Evolutionary conservation across 495 filamentous ascomycete genomes (phyloP).

Genomic region (Annulohypoxylon bovei): DNA sequence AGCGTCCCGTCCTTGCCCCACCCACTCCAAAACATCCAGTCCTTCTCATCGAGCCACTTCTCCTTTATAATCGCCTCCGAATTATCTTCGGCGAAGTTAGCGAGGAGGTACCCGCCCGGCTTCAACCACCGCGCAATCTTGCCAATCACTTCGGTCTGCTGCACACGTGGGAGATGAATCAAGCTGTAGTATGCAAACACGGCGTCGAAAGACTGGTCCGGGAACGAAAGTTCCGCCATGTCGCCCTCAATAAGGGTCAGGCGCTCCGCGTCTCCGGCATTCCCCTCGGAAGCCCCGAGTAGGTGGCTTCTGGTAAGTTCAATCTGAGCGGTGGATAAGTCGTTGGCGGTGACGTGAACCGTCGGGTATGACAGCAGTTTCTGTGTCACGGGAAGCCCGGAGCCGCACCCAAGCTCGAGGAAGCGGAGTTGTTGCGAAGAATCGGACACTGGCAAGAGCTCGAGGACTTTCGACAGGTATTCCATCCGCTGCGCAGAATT

Average conservation of each 20-base stretch:
- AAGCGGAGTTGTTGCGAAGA: slow-evolving; percentile 13
- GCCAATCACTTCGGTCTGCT: slow-evolving; percentile 48
- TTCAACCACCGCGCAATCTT: slow-evolving; percentile 46
- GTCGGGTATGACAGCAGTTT: slow-evolving; percentile 33
- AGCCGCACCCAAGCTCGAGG: slow-evolving; percentile 53
- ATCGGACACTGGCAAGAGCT: slow-evolving; percentile 11
- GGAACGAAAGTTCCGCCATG: slow-evolving; percentile 46
- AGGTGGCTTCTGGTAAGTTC: slow-evolving; percentile 32
- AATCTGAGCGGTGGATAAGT: slow-evolving; percentile 49
- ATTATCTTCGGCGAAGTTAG: slow-evolving; percentile 45
- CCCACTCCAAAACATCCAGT: slow-evolving; percentile 52
- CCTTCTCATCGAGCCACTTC: slow-evolving; percentile 46
- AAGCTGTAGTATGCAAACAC: slow-evolving; percentile 49
- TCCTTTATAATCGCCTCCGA: slow-evolving; percentile 29
- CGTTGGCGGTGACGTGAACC: slow-evolving; percentile 43
- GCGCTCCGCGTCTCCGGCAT: slow-evolving; percentile 3
- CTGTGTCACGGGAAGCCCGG: slow-evolving; percentile 45
- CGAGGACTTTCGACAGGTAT: slow-evolving; percentile 42
- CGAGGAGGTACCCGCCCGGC: slow-evolving; percentile 46
- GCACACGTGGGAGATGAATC: slow-evolving; percentile 50
- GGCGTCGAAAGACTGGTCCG: slow-evolving; percentile 38
- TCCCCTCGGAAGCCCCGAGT: neutral
- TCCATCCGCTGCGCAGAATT: slow-evolving; percentile 31
- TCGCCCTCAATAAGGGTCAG: slow-evolving; percentile 44
- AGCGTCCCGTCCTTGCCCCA: slow-evolving; percentile 46